phyloP scores from a whole-genome alignment of 1,139 yeast genomes.

The Taphrina flavorubra region DNA sequence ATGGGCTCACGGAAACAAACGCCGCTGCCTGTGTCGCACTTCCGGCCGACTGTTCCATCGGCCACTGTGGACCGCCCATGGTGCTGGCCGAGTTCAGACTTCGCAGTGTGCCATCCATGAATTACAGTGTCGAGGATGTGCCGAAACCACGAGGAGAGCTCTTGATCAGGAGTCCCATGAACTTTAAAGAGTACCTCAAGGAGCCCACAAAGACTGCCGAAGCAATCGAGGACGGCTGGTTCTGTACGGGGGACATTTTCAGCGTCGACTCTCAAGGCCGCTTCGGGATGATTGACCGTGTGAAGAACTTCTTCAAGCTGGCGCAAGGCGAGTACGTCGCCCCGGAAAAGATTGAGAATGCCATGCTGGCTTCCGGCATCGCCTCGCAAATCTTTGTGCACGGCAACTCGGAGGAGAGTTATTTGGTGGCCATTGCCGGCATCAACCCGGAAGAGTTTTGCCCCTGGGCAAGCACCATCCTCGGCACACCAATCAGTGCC shows the following conservation, averaged over 20 bases:
- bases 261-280: slow-evolving; percentile 62
- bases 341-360: slow-evolving; percentile 76
- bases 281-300: slow-evolving; percentile 70
- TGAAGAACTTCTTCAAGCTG: slow-evolving; percentile 74
- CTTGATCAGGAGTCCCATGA: slow-evolving; percentile 69
- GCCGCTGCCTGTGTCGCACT: slow-evolving; percentile 64
- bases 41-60: slow-evolving; percentile 58
- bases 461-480: slow-evolving; percentile 48
- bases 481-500: slow-evolving; percentile 47
- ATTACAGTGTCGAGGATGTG: slow-evolving; percentile 61
- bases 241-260: slow-evolving; percentile 77
- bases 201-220: slow-evolving; percentile 61
- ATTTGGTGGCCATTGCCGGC: slow-evolving; percentile 68
- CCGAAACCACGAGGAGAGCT: slow-evolving; percentile 64
- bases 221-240: slow-evolving; percentile 73
- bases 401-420: slow-evolving; percentile 69
- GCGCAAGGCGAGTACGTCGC: slow-evolving; percentile 84
- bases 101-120: slow-evolving; percentile 71
- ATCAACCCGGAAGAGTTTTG: slow-evolving; percentile 58
- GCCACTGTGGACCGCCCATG: slow-evolving; percentile 68
- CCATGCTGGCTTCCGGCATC: slow-evolving; percentile 63
- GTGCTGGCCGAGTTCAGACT: slow-evolving; percentile 64
- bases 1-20: slow-evolving; percentile 77
- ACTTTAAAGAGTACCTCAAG: slow-evolving; percentile 66
- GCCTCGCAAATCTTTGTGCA: slow-evolving; percentile 66